Evolutionary conservation across 257 asterid species (phyloP).

Genomic region (Solanum acaule): DNA sequence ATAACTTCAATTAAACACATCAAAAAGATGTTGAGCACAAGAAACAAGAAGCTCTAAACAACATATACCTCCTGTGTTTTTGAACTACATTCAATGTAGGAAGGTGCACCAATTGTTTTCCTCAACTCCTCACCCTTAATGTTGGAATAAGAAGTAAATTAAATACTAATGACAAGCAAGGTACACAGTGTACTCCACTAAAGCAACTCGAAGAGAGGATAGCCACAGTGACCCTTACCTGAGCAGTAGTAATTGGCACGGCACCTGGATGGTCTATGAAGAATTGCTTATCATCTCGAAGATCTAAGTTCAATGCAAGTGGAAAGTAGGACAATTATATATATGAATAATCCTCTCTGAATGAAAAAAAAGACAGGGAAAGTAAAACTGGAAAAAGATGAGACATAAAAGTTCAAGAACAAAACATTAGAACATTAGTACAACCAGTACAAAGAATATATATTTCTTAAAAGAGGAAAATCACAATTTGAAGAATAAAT

Average conservation of each 20-base stretch:
- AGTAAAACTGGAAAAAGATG: background rate
- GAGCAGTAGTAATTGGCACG: constrained; percentile 33
- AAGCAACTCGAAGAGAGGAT: background rate
- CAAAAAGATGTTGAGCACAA: background rate
- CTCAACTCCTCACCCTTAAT: constrained; percentile 22
- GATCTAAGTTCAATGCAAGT: constrained; percentile 16
- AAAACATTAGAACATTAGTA: background rate
- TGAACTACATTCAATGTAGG: constrained; percentile 23
- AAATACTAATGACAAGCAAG: background rate
- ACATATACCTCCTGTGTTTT: constrained; percentile 21
- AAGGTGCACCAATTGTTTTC: constrained; percentile 13
- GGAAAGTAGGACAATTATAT: background rate
- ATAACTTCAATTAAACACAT: background rate
- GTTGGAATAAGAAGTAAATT: background rate
- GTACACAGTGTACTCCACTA: background rate
- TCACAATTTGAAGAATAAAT: background rate
- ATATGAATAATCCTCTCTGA: background rate
- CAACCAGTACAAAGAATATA: background rate
- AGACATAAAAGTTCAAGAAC: background rate
- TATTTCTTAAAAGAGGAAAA: background rate
- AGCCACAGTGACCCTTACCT: constrained; percentile 10
- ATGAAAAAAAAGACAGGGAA: background rate
- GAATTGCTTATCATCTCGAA: constrained; percentile 36
- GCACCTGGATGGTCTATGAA: constrained; percentile 38
- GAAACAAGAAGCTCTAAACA: background rate